A percentile compares a stretch with the other conserved stretches of the same genome.
Conservation (phyloP, 352 stramenopile species). For the Globisporangium middletonii region DNA sequence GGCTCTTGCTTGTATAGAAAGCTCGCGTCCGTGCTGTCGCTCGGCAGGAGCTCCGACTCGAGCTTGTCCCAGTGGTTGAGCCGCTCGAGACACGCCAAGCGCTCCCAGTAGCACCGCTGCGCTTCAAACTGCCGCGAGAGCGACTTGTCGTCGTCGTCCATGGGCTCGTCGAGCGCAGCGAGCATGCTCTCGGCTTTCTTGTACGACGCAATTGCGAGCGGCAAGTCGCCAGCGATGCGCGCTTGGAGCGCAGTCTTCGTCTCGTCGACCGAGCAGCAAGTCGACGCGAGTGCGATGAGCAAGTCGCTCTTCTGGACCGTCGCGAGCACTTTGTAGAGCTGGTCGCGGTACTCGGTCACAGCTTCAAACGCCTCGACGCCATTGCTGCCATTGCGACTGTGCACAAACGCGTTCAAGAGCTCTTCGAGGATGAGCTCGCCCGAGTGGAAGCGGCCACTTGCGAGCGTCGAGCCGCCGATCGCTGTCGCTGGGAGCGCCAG, state of each 20-base stretch:
- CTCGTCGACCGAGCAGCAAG: constrained; percentile 45
- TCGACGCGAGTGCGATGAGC: constrained; percentile 45
- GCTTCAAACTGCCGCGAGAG: constrained; percentile 33
- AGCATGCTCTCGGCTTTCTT: constrained; percentile 57
- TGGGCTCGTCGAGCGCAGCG: constrained; percentile 28
- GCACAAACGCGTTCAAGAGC: constrained; percentile 31
- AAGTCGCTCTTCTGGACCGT: constrained; percentile 64
- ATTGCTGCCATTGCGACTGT: constrained; percentile 3
- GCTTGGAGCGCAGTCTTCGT: constrained; percentile 55
- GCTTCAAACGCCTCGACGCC: constrained; percentile 10
- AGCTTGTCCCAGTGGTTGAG: constrained; percentile 72
- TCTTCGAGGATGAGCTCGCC: constrained; percentile 69
- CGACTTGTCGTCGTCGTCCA: constrained; percentile 19
- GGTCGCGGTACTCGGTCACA: constrained; percentile 43
- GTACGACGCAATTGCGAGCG: constrained; percentile 64
- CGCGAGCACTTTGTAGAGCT: constrained; percentile 68
- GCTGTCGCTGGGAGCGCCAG: constrained; percentile 30
- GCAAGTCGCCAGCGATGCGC: constrained; percentile 60
- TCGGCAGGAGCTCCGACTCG: constrained; percentile 28
- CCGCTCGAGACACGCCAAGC: constrained; percentile 49
- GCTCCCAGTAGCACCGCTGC: constrained; percentile 57
- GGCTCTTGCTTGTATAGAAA: constrained; percentile 56
- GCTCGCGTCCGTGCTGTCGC: constrained; percentile 8
- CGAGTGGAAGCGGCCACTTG: constrained; percentile 47
- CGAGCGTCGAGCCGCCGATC: constrained; percentile 52